Evolutionary conservation across 2,329 filamentous ascomycete genomes (phyloP).

Genomic region (Calonectria crousiana): DNA sequence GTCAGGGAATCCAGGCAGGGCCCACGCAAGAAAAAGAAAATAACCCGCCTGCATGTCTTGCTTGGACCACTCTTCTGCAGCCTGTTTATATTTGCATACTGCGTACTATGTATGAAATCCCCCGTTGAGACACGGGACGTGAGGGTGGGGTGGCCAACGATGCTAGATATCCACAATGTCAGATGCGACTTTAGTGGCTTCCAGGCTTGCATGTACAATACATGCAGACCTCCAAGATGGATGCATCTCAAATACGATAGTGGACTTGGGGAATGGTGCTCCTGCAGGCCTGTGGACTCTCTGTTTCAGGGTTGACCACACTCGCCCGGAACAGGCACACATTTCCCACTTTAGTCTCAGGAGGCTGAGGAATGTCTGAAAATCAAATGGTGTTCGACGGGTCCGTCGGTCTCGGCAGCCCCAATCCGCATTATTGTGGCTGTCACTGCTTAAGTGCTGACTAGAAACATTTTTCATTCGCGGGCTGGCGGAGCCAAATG

Average conservation of each 20-base stretch:
- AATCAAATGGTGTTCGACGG: conserved; percentile 12
- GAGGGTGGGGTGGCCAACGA: conserved; percentile 10
- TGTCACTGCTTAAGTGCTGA: conserved; percentile 16
- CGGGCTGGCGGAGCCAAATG: neutral
- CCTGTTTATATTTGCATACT: conserved; percentile 12
- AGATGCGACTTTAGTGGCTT: conserved; percentile 13
- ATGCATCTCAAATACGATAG: neutral
- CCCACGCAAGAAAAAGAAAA: neutral
- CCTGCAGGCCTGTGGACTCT: conserved; percentile 14
- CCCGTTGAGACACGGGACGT: conserved; percentile 9
- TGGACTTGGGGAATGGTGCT: conserved; percentile 16
- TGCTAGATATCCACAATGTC: conserved; percentile 18
- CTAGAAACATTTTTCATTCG: neutral
- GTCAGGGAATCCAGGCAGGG: conserved; percentile 2
- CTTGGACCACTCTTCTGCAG: conserved; percentile 21
- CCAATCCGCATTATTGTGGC: conserved; percentile 9
- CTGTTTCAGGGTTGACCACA: neutral
- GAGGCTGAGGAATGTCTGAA: conserved; percentile 3
- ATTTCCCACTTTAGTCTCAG: neutral
- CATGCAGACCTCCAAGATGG: neutral
- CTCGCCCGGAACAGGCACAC: neutral
- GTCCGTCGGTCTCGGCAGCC: neutral
- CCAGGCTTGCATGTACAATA: neutral
- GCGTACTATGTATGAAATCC: conserved; percentile 16
- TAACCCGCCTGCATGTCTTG: conserved; percentile 21